Conservation (phyloP, 208 protist species). For the Trypanosoma theileri region DNA sequence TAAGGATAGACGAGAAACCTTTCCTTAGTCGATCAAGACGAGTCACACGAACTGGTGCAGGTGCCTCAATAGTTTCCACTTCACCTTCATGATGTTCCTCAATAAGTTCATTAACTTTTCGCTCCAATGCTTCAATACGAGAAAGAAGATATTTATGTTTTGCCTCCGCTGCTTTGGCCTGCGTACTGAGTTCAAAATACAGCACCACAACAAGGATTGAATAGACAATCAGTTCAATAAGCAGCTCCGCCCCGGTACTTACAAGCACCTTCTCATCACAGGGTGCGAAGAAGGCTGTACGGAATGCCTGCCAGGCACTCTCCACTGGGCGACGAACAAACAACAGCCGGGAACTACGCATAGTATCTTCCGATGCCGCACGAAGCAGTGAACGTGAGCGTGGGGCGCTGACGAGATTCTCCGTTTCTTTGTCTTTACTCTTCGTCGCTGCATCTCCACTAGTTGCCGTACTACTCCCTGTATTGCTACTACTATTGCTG, state of each 20-base stretch:
- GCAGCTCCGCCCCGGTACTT: constrained; percentile 67
- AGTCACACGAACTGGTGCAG: constrained; percentile 34
- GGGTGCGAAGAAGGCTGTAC: constrained; percentile 60
- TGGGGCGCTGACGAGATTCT: constrained; percentile 41
- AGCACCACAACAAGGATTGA: constrained; percentile 60
- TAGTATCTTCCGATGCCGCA: constrained; percentile 38
- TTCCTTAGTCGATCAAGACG: background rate
- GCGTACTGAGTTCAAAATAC: constrained; percentile 61
- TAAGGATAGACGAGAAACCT: background rate
- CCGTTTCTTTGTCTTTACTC: too few species aligned
- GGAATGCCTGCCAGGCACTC: constrained; percentile 77
- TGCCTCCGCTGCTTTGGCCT: constrained; percentile 40
- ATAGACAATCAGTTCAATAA: constrained; percentile 81
- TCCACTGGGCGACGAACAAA: constrained; percentile 71
- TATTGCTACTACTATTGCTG: background rate
- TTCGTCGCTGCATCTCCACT: background rate
- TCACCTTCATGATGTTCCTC: constrained; percentile 27
- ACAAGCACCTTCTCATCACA: constrained; percentile 76
- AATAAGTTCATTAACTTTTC: constrained; percentile 78
- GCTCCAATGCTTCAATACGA: constrained; percentile 67
- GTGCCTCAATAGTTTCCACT: constrained; percentile 39
- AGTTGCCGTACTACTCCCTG: background rate
- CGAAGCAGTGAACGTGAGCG: constrained; percentile 71
- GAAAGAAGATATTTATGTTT: constrained; percentile 62
- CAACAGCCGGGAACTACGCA: constrained; percentile 31